A percentile compares a stretch with the other conserved stretches of the same genome.
These are phyloP conservation scores for Zygotorulaspora sp. DNA, from an alignment of 805 yeast genomes.

Conservation along the genomic window DNA sequence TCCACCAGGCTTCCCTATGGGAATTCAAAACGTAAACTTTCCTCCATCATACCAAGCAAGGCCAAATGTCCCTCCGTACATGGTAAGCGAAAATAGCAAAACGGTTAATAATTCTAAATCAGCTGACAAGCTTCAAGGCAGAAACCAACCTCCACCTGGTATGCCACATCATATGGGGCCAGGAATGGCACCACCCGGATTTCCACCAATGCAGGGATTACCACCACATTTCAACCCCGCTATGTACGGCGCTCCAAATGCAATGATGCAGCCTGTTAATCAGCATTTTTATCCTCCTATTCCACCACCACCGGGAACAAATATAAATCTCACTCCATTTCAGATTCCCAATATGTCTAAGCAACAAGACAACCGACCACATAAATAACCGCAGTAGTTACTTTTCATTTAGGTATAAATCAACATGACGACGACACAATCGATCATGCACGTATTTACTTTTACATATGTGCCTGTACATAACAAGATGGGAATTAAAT, in stretches of 20 bases:
- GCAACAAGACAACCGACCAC: conserved; percentile 7
- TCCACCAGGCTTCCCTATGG: conserved; percentile 21
- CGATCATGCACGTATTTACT: not conserved
- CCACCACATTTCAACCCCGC: conserved; percentile 25
- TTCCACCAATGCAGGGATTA: conserved; percentile 26
- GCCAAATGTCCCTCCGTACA: conserved; percentile 11
- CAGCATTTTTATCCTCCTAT: conserved; percentile 25
- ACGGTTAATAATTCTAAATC: conserved; percentile 1
- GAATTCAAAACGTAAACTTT: conserved; percentile 24
- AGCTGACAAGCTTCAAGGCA: not conserved
- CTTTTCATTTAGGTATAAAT: not conserved
- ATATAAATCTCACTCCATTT: conserved; percentile 12
- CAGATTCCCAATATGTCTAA: conserved; percentile 8
- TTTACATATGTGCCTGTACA: not conserved
- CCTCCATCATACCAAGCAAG: conserved; percentile 18
- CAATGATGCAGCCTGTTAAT: conserved; percentile 18
- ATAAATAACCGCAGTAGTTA: not conserved
- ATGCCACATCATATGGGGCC: conserved; percentile 25
- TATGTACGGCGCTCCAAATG: conserved; percentile 24
- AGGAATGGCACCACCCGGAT: conserved; percentile 33
- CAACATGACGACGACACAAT: not conserved
- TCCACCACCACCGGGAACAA: conserved; percentile 18
- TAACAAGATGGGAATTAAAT: not conserved
- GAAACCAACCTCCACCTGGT: conserved; percentile 11
- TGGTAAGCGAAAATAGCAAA: conserved; percentile 6